A percentile compares a stretch with the other conserved stretches of the same genome.
These are phyloP conservation scores for Corymbia calophylla DNA, from an alignment of 441 rosid species.

Conservation along the genomic window DNA sequence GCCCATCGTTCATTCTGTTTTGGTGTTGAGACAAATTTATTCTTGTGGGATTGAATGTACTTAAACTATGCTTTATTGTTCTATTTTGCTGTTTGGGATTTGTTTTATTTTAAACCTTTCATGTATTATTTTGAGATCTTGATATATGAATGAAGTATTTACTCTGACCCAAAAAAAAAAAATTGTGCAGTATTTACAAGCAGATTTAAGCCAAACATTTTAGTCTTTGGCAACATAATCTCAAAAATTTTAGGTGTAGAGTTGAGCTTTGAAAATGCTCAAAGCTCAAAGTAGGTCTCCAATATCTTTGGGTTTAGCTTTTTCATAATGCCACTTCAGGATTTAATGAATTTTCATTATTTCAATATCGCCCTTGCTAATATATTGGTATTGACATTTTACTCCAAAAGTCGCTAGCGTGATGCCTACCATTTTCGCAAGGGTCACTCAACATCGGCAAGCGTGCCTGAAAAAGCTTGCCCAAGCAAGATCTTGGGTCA, in stretches of 20 bases:
- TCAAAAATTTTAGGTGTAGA: not conserved
- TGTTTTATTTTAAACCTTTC: not conserved
- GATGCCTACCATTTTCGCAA: not conserved
- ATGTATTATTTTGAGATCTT: not conserved
- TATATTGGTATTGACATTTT: not conserved
- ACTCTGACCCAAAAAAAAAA: not conserved
- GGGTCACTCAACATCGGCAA: not conserved
- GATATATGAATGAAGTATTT: not conserved
- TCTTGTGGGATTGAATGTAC: not conserved
- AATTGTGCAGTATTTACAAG: not conserved
- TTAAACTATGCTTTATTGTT: no score
- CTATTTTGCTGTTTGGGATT: not conserved
- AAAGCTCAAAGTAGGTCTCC: not conserved
- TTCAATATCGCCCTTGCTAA: not conserved
- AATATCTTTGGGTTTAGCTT: not conserved
- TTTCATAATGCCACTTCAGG: not conserved
- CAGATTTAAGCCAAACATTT: not conserved
- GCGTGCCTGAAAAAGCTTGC: not conserved
- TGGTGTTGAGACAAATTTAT: not conserved
- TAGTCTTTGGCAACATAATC: not conserved
- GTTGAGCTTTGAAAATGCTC: not conserved
- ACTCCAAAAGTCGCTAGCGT: accelerated
- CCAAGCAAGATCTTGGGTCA: not conserved
- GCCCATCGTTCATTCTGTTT: not conserved
- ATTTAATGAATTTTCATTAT: not conserved